Evolutionary conservation across 495 filamentous ascomycete genomes (phyloP), one percentile per base, ranked within the genome.

Genomic region (Podospora australis): DNA sequence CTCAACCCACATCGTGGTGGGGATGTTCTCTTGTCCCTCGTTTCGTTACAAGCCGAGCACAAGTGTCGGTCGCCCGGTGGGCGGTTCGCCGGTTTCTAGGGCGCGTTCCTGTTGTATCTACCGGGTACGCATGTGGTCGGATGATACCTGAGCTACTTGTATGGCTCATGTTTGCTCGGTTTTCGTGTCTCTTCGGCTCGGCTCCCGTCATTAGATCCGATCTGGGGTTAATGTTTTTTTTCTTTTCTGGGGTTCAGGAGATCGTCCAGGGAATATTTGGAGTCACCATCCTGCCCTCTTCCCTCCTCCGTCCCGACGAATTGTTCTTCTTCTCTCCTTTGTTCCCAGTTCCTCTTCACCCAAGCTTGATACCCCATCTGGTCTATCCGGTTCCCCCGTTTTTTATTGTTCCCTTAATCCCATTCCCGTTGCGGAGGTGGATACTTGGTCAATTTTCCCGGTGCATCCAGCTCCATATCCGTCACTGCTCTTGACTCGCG

Each of bases 121-220:
- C 21, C 22, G 22, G 20, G 21, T 43, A 23, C 40, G 10, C 25
- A 28, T 45, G 26, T 44, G 39, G 35, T 14, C 13, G 13, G 10
- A 38, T 19, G n/a, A 13, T 36, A 26, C 19, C 23, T 35, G 39
- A 36, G 14, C 25, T 17, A 22, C 19, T 30, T 19, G 22, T 32
- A 13, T 45, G 14, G 14, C 38, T 42, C 26, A n/a, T n/a, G n/a
- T 22, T 43, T 23, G 38, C 32, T 38, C 41, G 40, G 39, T 32
- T 22, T 44, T 45, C n/a, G 28, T 48, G 48, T 44, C 53, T 41
- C 17, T 45, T 51, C 53, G 53, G 53, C 53, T 55, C 53, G 49
- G 54, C 54, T 49, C 20, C 48, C 46, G 35, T 26, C 22, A 22
- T 48, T 28, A 55, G 26, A 51, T 44, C 53, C 48, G 53, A 55